These are phyloP conservation scores for Rhodamnia rubescens DNA, from an alignment of 345 rosid genomes.

Conservation along the genomic window DNA sequence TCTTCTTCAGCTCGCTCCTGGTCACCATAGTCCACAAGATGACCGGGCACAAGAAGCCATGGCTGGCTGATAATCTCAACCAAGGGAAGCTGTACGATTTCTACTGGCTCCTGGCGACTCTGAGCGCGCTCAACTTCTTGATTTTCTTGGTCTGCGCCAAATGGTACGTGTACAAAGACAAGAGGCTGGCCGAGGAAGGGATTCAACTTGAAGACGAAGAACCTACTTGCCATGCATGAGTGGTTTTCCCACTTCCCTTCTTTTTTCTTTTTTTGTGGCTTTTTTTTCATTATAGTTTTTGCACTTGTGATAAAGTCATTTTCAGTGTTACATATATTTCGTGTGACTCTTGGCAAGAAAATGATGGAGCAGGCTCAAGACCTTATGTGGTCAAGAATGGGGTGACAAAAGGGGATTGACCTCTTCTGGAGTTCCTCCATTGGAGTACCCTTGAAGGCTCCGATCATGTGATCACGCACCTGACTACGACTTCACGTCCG, in stretches of 20 bases:
- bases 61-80: constrained; percentile 85
- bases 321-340: neutral
- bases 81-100: constrained; percentile 66
- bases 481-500: neutral
- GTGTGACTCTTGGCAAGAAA: neutral
- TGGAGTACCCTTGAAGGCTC: neutral
- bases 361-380: neutral
- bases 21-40: constrained; percentile 63
- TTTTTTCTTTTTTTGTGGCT: neutral
- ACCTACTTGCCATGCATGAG: constrained; percentile 24
- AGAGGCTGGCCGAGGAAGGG: constrained; percentile 60
- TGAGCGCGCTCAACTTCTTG: constrained; percentile 51
- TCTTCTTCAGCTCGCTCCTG: constrained; percentile 66
- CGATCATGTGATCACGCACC: neutral
- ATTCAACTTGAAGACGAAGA: constrained; percentile 54
- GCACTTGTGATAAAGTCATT: neutral
- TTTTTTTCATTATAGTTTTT: neutral
- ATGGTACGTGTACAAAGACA: constrained; percentile 93
- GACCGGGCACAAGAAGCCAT: constrained; percentile 39
- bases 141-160: constrained; percentile 48
- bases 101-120: constrained; percentile 71
- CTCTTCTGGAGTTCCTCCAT: neutral
- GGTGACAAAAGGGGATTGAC: neutral
- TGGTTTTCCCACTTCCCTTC: neutral
- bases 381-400: neutral